phyloP scores from a whole-genome alignment of 495 filamentous ascomycete species.

The Penicillium argentinense region DNA sequence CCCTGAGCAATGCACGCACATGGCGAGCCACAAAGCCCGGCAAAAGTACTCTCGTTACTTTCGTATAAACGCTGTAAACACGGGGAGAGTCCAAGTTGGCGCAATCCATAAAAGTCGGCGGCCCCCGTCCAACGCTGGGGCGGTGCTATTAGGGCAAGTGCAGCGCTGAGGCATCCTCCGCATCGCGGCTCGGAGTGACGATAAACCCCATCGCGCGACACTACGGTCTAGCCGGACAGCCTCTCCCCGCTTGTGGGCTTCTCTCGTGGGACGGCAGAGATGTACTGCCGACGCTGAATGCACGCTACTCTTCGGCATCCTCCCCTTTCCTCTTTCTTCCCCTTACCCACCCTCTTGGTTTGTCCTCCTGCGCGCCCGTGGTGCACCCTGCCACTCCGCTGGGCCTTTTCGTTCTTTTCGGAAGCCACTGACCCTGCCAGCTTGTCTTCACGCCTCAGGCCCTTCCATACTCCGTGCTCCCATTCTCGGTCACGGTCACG shows the following conservation, averaged over 20 bases:
- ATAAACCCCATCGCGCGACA: conserved; percentile 6
- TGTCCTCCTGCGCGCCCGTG: neutral
- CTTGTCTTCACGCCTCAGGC: too few relatives aligned
- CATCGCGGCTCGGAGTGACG: neutral
- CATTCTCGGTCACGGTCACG: too few relatives aligned
- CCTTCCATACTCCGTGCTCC: too few relatives aligned
- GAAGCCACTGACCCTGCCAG: too few relatives aligned
- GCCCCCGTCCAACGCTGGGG: neutral
- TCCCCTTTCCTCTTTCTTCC: neutral
- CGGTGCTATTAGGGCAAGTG: neutral
- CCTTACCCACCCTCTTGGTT: neutral
- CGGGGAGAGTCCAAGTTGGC: too few relatives aligned
- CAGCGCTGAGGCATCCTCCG: neutral
- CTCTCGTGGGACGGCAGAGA: conserved; percentile 25
- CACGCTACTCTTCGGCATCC: neutral
- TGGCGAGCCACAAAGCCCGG: too few relatives aligned
- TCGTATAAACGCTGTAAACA: too few relatives aligned
- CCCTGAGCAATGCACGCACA: neutral
- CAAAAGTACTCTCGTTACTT: too few relatives aligned
- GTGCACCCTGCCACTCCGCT: neutral
- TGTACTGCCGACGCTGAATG: conserved; percentile 10
- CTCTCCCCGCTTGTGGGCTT: conserved; percentile 20
- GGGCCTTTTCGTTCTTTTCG: neutral
- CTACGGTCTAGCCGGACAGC: conserved; percentile 7
- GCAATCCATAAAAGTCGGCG: too few relatives aligned